Evolutionary conservation across 2,329 filamentous ascomycete genomes (phyloP), one percentile per base, ranked within the genome.

Genomic region (Calonectria pseudoreteaudii): DNA sequence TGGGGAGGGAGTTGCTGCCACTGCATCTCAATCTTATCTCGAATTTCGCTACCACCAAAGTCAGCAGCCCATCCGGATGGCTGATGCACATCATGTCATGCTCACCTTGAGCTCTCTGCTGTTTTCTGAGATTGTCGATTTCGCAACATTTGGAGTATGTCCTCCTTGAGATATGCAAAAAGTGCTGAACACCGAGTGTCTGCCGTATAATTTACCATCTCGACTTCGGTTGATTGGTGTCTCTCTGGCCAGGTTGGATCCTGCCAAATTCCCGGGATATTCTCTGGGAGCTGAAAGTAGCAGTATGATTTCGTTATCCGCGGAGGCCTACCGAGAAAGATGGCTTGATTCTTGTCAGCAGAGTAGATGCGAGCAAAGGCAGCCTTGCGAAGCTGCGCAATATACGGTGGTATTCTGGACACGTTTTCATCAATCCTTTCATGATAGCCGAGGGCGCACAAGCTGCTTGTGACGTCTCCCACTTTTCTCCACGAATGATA

Each of bases 371-470:
- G 82, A 9, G 84, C 84, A 72, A 88, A 87, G 10, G 83, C 84
- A 9, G 81, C 79, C 69, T 82, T 82, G 30, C 86, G 81, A 71
- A 88, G 82, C 64, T 86, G 81, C 0, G 77, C 79, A 3, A 88
- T 79, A 26, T 87, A 88, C 7, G 78, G 78, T 1, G 86, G 85
- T 3, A 71, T 69, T 14, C 58, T 47, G 18, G 52, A 53, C 9
- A 56, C 26, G 11, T 53, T 50, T 20, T 64, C 71, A 23, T 70
- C 70, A 18, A 80, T 81, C 26, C 85, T 83, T 66, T 88, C 83
- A 72, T 89, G 87, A 23, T 88, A 84, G 13, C 87, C 87, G 7
- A 87, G 82, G 7, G 87, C 86, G 73, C 86, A 87, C 1, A 88
- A 78, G 1, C 86, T 87, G 47, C 84, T 85, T 7, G 85, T 83